phyloP scores from a whole-genome alignment of 2,329 filamentous ascomycete genomes.

The Ceratocystis diversiconidia region DNA sequence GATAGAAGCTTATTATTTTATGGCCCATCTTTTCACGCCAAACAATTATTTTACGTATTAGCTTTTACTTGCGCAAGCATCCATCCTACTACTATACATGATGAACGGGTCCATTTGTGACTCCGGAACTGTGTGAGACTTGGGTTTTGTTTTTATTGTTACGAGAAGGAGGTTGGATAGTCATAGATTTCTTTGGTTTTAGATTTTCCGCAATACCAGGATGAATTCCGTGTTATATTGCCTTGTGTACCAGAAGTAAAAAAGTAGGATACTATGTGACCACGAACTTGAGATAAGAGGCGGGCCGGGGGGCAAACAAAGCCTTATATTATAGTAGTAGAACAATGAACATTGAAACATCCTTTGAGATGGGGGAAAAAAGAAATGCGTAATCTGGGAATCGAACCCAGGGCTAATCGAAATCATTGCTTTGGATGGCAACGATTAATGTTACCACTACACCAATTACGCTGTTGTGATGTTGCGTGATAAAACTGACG shows the following conservation, averaged over 20 bases:
- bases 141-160: background rate
- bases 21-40: background rate
- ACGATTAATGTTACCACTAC: conserved; percentile 13
- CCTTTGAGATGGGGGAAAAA: background rate
- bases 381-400: conserved; percentile 7
- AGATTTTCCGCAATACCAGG: background rate
- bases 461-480: conserved; percentile 4
- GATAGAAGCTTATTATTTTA: background rate
- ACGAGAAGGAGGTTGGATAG: background rate
- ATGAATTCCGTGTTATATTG: background rate
- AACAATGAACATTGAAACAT: too few species aligned
- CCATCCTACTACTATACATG: background rate
- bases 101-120: background rate
- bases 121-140: background rate
- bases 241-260: too few species aligned
- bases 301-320: too few species aligned
- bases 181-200: conserved; percentile 1
- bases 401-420: conserved; percentile 13
- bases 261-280: too few species aligned
- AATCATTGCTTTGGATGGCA: conserved; percentile 10
- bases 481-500: accelerated
- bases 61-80: conserved; percentile 7
- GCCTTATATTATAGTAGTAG: too few species aligned
- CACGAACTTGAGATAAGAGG: too few species aligned
- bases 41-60: background rate